phyloP scores from a whole-genome alignment of 164 flowering plant species.

The Brasenia schreberi region DNA sequence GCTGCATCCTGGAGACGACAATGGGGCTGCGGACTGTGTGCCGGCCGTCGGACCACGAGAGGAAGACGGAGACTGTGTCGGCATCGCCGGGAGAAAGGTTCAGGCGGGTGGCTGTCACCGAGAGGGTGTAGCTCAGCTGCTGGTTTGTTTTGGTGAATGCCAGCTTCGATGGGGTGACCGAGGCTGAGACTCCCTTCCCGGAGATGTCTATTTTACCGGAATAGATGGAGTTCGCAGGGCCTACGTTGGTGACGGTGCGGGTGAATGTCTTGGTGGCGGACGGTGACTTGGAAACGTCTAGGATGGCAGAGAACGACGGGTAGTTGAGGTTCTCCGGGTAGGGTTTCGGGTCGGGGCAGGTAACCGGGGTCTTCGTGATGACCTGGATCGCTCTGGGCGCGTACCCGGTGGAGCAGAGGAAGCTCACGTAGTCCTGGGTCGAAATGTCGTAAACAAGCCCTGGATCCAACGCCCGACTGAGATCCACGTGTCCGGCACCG shows the following conservation, averaged over 20 bases:
- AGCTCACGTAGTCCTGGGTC: conserved; percentile 39
- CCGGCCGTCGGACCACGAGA: conserved; percentile 71
- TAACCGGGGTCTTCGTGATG: conserved; percentile 34
- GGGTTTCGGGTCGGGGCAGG: conserved; percentile 32
- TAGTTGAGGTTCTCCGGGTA: conserved; percentile 64
- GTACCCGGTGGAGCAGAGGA: conserved; percentile 61
- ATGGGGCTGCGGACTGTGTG: conserved; percentile 80
- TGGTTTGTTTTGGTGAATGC: conserved; percentile 32
- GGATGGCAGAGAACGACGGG: conserved; percentile 56
- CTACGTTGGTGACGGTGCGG: conserved; percentile 69
- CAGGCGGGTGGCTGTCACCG: conserved; percentile 33
- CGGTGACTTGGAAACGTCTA: conserved; percentile 13
- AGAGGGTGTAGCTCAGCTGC: conserved; percentile 45
- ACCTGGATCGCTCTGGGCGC: conserved; percentile 46
- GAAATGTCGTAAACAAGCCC: conserved; percentile 62
- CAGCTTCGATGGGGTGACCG: conserved; percentile 52
- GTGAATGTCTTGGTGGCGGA: conserved; percentile 30
- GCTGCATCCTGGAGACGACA: conserved; percentile 42
- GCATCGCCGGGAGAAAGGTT: conserved; percentile 37
- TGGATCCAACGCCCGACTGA: conserved; percentile 63
- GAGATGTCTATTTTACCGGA: conserved; percentile 26
- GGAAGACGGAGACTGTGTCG: conserved; percentile 60
- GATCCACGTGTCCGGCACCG: conserved; percentile 61
- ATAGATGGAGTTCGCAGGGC: conserved; percentile 45
- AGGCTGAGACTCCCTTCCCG: conserved; percentile 41